phyloP scores from a whole-genome alignment of 1,139 yeast genomes.

The Geotrichum macrosporum region DNA sequence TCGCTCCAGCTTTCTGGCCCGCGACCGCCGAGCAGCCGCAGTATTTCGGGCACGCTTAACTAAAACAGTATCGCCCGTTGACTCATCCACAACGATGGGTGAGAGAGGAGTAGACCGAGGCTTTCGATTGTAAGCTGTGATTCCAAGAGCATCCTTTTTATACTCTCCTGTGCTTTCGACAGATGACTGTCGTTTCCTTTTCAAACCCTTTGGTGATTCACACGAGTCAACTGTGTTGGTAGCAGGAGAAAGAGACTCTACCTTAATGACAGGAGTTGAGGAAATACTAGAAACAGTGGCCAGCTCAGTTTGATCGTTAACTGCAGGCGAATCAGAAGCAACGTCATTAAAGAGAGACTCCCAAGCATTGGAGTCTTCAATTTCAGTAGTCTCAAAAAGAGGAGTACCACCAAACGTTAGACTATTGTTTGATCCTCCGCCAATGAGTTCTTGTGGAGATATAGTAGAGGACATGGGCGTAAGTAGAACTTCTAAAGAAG shows the following conservation, averaged over 20 bases:
- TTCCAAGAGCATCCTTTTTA: conserved; percentile 39
- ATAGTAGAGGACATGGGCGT: conserved; percentile 32
- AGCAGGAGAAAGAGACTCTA: conserved; percentile 16
- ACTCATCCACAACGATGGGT: conserved; percentile 54
- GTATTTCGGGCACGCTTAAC: conserved; percentile 94
- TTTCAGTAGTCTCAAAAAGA: conserved; percentile 35
- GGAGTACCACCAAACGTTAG: conserved; percentile 33
- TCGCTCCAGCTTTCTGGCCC: conserved; percentile 93
- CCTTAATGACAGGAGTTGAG: conserved; percentile 10
- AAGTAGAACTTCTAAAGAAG: conserved; percentile 1
- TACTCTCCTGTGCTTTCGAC: conserved; percentile 24
- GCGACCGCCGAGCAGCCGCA: conserved; percentile 94
- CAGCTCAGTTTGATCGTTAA: not conserved
- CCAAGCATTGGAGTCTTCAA: conserved; percentile 24
- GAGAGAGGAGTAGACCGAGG: conserved; percentile 46
- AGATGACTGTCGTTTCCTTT: conserved; percentile 19
- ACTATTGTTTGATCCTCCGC: conserved; percentile 18
- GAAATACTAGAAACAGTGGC: conserved; percentile 7
- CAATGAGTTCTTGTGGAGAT: conserved; percentile 36
- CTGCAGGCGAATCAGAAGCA: conserved; percentile 6
- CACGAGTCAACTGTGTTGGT: not conserved
- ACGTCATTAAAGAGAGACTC: conserved; percentile 20
- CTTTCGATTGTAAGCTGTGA: conserved; percentile 40
- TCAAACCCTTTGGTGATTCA: conserved; percentile 5
- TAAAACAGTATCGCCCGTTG: conserved; percentile 33